phyloP scores from a whole-genome alignment of 768 basidiomycete species.

The Mycena polygramma region DNA sequence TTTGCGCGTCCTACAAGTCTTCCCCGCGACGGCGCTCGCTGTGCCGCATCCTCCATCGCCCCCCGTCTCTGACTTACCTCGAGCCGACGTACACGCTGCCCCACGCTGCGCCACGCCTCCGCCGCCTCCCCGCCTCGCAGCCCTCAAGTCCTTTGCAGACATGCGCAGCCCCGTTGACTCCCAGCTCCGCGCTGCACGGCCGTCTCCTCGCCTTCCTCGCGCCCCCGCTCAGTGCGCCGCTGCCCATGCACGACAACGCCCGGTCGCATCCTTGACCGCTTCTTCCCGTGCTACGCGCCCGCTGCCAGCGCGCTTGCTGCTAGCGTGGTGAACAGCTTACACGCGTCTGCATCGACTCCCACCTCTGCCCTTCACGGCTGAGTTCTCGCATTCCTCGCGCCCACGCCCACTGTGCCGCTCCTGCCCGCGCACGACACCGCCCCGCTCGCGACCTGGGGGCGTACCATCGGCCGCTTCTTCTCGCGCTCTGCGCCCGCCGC shows the following conservation, averaged over 20 bases:
- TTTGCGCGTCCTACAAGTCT: constrained; percentile 34
- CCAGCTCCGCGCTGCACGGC: constrained; percentile 29
- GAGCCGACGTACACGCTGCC: not conserved
- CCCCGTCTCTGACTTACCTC: not conserved
- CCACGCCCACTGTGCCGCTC: too few species aligned
- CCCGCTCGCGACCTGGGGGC: too few species aligned
- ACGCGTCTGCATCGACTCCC: too few species aligned
- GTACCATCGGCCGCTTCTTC: constrained; percentile 33
- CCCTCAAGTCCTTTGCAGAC: too few species aligned
- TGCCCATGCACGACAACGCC: not conserved
- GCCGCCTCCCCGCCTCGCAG: not conserved
- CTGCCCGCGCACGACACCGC: too few species aligned
- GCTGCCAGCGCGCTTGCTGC: constrained; percentile 5
- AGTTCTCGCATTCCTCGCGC: too few species aligned
- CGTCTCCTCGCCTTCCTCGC: constrained; percentile 37
- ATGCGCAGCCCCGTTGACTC: constrained; percentile 7
- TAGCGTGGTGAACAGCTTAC: too few species aligned
- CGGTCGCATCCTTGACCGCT: constrained; percentile 17
- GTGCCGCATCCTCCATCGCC: constrained; percentile 15
- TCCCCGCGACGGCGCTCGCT: constrained; percentile 25
- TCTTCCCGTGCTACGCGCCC: constrained; percentile 27
- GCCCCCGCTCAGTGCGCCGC: too few species aligned
- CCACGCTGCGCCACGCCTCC: constrained; percentile 10
- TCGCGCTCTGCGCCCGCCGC: constrained; percentile 30
- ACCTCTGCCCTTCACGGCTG: too few species aligned